phyloP scores from a whole-genome alignment of 1,139 yeast species.

The Pichia sp. region DNA sequence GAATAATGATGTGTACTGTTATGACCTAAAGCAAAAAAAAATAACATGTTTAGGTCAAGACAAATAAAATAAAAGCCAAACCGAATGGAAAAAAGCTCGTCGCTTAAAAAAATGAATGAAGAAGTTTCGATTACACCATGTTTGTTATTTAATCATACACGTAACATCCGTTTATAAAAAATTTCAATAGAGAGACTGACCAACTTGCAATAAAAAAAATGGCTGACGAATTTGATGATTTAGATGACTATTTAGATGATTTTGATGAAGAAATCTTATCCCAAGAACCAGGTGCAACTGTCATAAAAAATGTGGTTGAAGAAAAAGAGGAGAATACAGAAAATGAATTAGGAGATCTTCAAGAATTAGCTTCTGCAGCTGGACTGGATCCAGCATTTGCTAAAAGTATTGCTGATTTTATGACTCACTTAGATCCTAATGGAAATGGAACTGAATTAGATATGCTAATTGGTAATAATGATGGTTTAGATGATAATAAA shows the following conservation, averaged over 20 bases:
- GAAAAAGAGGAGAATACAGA: not conserved
- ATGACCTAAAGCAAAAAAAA: too few species aligned
- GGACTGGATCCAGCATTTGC: slow-evolving; percentile 53
- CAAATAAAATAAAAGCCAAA: too few species aligned
- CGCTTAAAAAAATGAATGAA: too few species aligned
- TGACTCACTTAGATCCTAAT: slow-evolving; percentile 36
- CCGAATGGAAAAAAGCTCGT: too few species aligned
- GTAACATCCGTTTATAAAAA: too few species aligned
- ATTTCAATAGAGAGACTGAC: too few species aligned
- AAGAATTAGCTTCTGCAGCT: slow-evolving; percentile 53
- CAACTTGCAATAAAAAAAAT: not conserved
- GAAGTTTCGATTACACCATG: too few species aligned
- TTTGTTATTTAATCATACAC: too few species aligned
- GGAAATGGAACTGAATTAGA: slow-evolving; percentile 7
- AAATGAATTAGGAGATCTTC: slow-evolving; percentile 17
- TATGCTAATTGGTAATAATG: not conserved
- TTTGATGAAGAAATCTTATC: slow-evolving; percentile 70
- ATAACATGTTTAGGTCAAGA: too few species aligned
- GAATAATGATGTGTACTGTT: too few species aligned
- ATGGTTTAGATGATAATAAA: not conserved
- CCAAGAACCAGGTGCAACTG: slow-evolving; percentile 50
- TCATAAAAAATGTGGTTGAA: slow-evolving; percentile 4
- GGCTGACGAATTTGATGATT: slow-evolving; percentile 60
- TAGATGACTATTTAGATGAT: slow-evolving; percentile 69
- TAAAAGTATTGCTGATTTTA: slow-evolving; percentile 47